Conservation (phyloP, 371 early-diverging fungal species). For the Mortierella sp. region DNA sequence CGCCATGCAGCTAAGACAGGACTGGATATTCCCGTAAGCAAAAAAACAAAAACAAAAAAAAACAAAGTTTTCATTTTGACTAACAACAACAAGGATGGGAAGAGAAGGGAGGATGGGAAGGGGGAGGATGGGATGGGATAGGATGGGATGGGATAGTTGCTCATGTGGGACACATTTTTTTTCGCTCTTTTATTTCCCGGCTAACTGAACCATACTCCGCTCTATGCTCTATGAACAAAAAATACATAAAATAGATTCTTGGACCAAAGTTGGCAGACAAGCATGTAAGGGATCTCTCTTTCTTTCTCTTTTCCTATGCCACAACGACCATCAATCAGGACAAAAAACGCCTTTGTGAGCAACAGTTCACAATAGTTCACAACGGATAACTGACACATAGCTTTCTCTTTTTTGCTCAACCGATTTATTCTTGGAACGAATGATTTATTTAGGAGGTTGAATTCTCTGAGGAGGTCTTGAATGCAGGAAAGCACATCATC, state of each 20-base stretch:
- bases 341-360: neutral
- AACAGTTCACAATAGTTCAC: neutral
- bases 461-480: conserved; percentile 77
- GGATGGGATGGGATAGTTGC: no score
- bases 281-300: conserved; percentile 55
- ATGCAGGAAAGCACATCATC: conserved; percentile 69
- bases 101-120: no score
- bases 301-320: neutral
- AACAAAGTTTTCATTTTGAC: no score
- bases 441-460: conserved; percentile 61
- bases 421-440: neutral
- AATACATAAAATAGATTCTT: conserved; percentile 60
- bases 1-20: conserved; percentile 83
- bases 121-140: no score
- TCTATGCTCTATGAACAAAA: conserved; percentile 2
- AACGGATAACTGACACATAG: neutral
- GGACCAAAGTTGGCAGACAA: conserved; percentile 87
- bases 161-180: neutral
- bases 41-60: neutral
- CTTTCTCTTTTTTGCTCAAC: neutral
- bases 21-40: conserved; percentile 61
- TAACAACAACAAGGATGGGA: neutral
- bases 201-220: conserved; percentile 9
- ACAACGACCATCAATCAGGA: neutral
- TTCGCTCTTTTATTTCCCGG: conserved; percentile 9